Base-by-base conservation (phyloP, 2,329 filamentous ascomycete genomes). In the Magnaporthiopsis rhizophila region DNA sequence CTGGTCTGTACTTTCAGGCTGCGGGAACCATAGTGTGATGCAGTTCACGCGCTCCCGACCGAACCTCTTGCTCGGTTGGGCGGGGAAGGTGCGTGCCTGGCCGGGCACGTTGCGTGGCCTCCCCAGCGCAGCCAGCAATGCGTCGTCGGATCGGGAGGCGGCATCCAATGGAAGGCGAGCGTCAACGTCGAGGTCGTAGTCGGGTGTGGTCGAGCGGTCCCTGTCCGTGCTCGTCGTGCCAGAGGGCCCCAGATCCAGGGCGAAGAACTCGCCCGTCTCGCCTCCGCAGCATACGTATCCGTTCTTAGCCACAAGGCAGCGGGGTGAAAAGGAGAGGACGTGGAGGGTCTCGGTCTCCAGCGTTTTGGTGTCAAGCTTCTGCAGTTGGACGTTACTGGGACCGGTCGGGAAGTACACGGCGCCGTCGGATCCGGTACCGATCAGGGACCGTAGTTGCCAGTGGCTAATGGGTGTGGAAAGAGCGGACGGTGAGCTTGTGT, bases 251-350 rank as follows among this genome's bases (percentile, higher is more conserved):
- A 93, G 79, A 69, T 84, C 86, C 71, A 97, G 89, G 64, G 92
- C 88, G 36, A 90, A 88, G 72, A 96, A 97, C 72, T 96, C 89
- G 65, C 95, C 95, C 68, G 87, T 86, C 71, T 96, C 89, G 65
- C 94, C 94, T 60, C 94, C 95, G 60, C 93, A 91, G 71, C 91
- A 97, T 53, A 98, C 83, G 89, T 91, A 98, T 63, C 92, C 92
- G 71, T 90, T 85, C 63, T 87, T 89, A 9, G 91, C 90, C n/a
- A 91, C 89, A 8, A 97, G 85, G 75, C 94, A 98, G 77, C 91
- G 86, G n/a, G 93, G 90, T 70, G 76, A 84, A 75, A 88, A 95
- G 69, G 82, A 86, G 69, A 93, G 80, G 36, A 87, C 80, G 63
- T 86, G 91, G 74, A 91, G 86, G 66, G 84, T 89, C 77, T 89